Evolutionary conservation across 306 rosid genomes (phyloP), one percentile per base, ranked within the genome.

Genomic region (Casuarina cunninghamiana): DNA sequence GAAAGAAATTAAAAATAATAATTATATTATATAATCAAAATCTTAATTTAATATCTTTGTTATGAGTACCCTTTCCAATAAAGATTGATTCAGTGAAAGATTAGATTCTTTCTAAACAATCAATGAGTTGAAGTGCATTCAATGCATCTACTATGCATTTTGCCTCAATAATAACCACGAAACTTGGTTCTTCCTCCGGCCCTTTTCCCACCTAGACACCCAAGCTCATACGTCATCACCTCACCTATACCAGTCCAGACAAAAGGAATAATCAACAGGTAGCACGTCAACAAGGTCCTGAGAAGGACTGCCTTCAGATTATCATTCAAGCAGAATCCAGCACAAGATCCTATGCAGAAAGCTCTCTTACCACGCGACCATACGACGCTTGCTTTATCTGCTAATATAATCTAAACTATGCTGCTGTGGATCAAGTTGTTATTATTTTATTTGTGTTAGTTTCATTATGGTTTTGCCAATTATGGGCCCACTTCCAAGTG

Each of bases 321-420:
- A 78, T 75, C 55, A 78, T 79, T 84, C 75, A 44, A 71, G 77
- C 74, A 74, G 77, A 79, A 85, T 91, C 91, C 80, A 82, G 63
- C 90, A 80, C 78, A 75, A 82, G 83, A 87, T 89, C 83, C 74
- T 45, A 55, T 78, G 75, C 75, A 19, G 11, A 57, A 79, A 73
- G 61, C 80, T 71, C 81, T 81, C 66, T 43, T 83, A 85, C 91
- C 50, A 89, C 79, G 89, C 93, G 89, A 88, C 91, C 88, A 87
- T 77, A 76, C 81, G 80, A 90, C 6, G 67, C 75, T 82, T 54
- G 45, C 81, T 77, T 72, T 55, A 38, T 69, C 35, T 44, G 13
- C 43, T 54, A 72, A 26, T 26, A 26, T 26, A 26, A 26, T 26
- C 32, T 26, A 26, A 26, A 26, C 32, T 26, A 26, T 26, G 32